Evolutionary conservation across 1,284 basidiomycete genomes (phyloP).

Genomic region (Leccinum pachyderme): DNA sequence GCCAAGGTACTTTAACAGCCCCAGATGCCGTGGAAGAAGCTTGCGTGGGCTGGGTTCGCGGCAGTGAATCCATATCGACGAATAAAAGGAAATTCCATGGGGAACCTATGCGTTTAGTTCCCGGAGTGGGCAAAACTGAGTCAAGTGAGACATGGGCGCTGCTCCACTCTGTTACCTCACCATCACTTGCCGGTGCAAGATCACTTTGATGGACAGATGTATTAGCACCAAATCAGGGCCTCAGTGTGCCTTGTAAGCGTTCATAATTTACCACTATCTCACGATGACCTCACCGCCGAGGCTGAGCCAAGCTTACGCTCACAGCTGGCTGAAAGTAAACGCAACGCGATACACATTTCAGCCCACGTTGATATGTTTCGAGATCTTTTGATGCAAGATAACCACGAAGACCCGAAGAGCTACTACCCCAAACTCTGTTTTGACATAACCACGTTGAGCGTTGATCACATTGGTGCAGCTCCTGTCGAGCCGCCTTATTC

Average conservation of each 20-base stretch:
- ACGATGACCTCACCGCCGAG: neutral
- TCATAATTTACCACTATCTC: neutral
- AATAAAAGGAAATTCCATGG: slow-evolving; percentile 17
- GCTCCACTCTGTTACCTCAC: slow-evolving; percentile 17
- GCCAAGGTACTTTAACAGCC: neutral
- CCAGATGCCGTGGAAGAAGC: slow-evolving; percentile 4
- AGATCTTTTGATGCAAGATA: neutral
- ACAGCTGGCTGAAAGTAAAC: neutral
- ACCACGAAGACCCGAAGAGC: neutral
- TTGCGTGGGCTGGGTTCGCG: slow-evolving; percentile 4
- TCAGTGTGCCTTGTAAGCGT: neutral
- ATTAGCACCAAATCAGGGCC: neutral
- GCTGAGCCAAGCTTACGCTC: neutral
- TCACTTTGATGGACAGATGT: slow-evolving; percentile 6
- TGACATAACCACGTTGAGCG: neutral
- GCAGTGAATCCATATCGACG: slow-evolving; percentile 18
- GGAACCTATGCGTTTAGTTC: slow-evolving; percentile 4
- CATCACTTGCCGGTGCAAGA: slow-evolving; percentile 21
- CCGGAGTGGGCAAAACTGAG: slow-evolving; percentile 9
- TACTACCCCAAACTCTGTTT: neutral
- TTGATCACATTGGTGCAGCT: neutral
- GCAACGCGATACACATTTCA: neutral
- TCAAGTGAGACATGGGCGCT: slow-evolving; percentile 10
- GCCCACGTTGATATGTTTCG: neutral
- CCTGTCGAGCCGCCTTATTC: neutral